phyloP scores from a whole-genome alignment of 768 basidiomycete genomes.

The Suillus occidentalis region DNA sequence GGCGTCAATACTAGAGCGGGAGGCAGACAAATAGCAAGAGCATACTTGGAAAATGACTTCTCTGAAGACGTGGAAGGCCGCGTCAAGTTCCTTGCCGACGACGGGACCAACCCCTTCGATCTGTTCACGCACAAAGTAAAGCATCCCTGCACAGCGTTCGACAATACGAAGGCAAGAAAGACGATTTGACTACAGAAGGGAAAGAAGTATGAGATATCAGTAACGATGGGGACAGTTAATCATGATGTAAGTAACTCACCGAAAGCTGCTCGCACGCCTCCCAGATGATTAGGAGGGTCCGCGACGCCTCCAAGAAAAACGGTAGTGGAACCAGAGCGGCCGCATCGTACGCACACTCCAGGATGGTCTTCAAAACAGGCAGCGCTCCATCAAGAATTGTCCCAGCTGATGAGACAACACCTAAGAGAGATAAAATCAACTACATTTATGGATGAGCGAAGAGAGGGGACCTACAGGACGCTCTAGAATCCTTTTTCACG shows the following conservation, averaged over 20 bases:
- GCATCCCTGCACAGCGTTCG: conserved; percentile 70
- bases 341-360: not conserved
- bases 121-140: conserved; percentile 63
- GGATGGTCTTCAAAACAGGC: not conserved
- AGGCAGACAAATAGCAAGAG: not conserved
- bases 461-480: not conserved
- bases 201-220: not conserved
- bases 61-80: conserved; percentile 50
- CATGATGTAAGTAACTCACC: conserved; percentile 38
- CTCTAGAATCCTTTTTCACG: not conserved
- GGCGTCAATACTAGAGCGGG: not conserved
- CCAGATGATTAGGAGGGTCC: conserved; percentile 60
- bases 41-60: conserved; percentile 34
- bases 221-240: not conserved
- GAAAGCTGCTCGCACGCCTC: conserved; percentile 59
- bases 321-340: conserved; percentile 53
- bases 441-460: not conserved
- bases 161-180: conserved; percentile 69
- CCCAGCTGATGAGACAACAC: not conserved
- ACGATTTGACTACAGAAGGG: conserved; percentile 54
- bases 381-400: not conserved
- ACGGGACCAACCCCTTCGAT: conserved; percentile 54
- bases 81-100: conserved; percentile 49
- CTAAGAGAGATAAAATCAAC: not conserved
- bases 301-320: conserved; percentile 52